phyloP scores from a whole-genome alignment of 2,329 filamentous ascomycete species.

The Pseudopithomyces maydicus region DNA sequence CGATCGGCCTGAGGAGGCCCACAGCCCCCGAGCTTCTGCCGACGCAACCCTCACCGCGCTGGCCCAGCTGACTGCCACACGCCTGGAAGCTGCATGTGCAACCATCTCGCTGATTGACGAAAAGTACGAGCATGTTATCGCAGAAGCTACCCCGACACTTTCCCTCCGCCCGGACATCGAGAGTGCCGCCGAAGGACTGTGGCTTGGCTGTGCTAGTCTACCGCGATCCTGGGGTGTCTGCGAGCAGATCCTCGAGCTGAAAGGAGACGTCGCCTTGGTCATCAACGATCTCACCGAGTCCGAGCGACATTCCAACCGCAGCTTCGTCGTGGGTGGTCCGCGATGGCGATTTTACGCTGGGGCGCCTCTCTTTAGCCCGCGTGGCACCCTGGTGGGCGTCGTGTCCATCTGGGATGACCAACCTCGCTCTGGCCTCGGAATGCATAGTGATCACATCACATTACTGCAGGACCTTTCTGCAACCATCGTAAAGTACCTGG shows the following conservation, averaged over 20 bases:
- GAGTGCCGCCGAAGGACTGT: slow-evolving; percentile 19
- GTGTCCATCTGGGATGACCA: slow-evolving; percentile 26
- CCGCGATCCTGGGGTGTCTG: slow-evolving; percentile 33
- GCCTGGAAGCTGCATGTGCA: slow-evolving; percentile 37
- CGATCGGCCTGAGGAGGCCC: slow-evolving; percentile 11
- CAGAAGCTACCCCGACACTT: slow-evolving; percentile 42
- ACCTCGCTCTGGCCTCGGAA: slow-evolving; percentile 13
- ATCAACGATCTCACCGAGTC: slow-evolving; percentile 21
- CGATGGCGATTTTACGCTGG: slow-evolving; percentile 31
- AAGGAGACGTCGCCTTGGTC: slow-evolving; percentile 15
- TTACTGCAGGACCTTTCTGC: slow-evolving; percentile 30
- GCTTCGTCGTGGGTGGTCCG: slow-evolving; percentile 17
- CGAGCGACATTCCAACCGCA: slow-evolving; percentile 9
- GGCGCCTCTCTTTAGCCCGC: slow-evolving; percentile 22
- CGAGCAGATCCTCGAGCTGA: slow-evolving; percentile 21
- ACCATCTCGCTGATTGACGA: slow-evolving; percentile 45
- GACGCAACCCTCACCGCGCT: slow-evolving; percentile 41
- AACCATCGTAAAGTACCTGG: slow-evolving; percentile 32
- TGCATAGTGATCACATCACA: slow-evolving; percentile 16
- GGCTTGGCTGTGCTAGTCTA: slow-evolving; percentile 38
- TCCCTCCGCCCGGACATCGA: slow-evolving; percentile 23
- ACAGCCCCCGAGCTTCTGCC: slow-evolving; percentile 24
- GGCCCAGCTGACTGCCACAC: slow-evolving; percentile 42
- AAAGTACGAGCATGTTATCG: slow-evolving; percentile 42
- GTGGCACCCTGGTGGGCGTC: slow-evolving; percentile 26